Evolutionary conservation across 768 basidiomycete species (phyloP).

Genomic region (Hygrophorus pudorinus): DNA sequence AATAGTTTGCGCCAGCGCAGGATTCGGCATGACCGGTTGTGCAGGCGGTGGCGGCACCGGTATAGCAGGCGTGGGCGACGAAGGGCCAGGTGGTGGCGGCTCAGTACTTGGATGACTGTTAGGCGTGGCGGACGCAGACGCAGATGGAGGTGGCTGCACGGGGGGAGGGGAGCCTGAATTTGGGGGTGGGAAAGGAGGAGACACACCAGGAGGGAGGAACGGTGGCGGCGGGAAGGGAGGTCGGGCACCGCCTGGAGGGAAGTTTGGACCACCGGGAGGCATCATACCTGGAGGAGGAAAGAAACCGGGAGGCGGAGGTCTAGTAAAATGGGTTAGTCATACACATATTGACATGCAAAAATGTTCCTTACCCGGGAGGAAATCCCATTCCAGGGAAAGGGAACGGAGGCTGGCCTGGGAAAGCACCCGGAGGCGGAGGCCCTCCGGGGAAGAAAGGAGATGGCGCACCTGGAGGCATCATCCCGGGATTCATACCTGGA

Average conservation of each 20-base stretch:
- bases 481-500: conserved; percentile 19
- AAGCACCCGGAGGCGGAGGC: conserved; percentile 32
- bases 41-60: conserved; percentile 10
- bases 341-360: conserved; percentile 9
- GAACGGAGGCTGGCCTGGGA: conserved; percentile 28
- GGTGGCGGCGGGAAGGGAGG: conserved; percentile 15
- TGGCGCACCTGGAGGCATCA: conserved; percentile 12
- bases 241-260: conserved; percentile 19
- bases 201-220: conserved; percentile 10
- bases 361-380: conserved; percentile 34
- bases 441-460: conserved; percentile 32
- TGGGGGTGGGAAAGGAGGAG: conserved; percentile 5
- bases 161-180: neutral
- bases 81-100: neutral
- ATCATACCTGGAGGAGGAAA: conserved; percentile 29
- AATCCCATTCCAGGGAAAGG: conserved; percentile 40
- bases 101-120: neutral
- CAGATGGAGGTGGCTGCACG: conserved; percentile 2
- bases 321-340: conserved; percentile 13
- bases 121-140: conserved; percentile 1
- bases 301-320: conserved; percentile 47
- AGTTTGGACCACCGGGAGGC: conserved; percentile 21
- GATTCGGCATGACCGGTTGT: conserved; percentile 38
- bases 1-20: conserved; percentile 51
- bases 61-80: conserved; percentile 11